Percentiles rank a stretch among this genome's conserved stretches.
phyloP scores from a whole-genome alignment of 1,139 yeast genomes.

The Lodderomyces margitis region DNA sequence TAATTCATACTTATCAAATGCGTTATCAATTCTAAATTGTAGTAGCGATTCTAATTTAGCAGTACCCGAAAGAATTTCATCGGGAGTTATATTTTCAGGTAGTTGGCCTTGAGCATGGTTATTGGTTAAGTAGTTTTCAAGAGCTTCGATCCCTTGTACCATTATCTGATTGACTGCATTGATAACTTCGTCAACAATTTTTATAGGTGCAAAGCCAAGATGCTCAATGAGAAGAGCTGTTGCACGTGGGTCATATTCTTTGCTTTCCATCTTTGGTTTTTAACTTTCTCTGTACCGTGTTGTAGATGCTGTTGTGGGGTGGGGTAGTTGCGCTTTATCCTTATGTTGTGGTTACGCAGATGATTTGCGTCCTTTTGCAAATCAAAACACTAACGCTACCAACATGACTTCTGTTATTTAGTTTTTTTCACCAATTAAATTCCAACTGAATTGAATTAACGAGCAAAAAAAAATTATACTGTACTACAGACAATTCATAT shows the following conservation, averaged over 20 bases:
- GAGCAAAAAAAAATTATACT: not conserved
- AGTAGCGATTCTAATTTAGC: constrained; percentile 76
- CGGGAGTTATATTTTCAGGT: constrained; percentile 17
- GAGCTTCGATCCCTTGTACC: constrained; percentile 79
- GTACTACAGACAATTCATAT: not conserved
- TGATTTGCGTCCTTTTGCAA: too few species aligned
- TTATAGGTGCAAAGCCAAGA: constrained; percentile 82
- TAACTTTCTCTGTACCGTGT: too few species aligned
- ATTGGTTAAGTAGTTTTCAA: constrained; percentile 62
- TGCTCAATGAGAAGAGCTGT: constrained; percentile 64
- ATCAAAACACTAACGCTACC: constrained; percentile 4
- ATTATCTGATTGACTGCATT: constrained; percentile 84
- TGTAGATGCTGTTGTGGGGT: too few species aligned
- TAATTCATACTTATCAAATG: constrained; percentile 84
- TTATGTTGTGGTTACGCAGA: not conserved
- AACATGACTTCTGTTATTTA: not conserved
- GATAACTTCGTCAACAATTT: constrained; percentile 83
- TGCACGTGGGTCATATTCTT: constrained; percentile 11
- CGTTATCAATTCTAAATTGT: constrained; percentile 76
- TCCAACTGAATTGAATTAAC: constrained; percentile 1
- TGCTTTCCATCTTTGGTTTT: not conserved
- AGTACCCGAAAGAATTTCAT: constrained; percentile 72
- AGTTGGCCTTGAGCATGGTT: constrained; percentile 16
- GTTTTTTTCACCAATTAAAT: constrained; percentile 7
- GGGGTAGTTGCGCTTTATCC: too few species aligned